Conservation (phyloP, 2,329 filamentous ascomycete species). For the Epichloe amarillans region DNA sequence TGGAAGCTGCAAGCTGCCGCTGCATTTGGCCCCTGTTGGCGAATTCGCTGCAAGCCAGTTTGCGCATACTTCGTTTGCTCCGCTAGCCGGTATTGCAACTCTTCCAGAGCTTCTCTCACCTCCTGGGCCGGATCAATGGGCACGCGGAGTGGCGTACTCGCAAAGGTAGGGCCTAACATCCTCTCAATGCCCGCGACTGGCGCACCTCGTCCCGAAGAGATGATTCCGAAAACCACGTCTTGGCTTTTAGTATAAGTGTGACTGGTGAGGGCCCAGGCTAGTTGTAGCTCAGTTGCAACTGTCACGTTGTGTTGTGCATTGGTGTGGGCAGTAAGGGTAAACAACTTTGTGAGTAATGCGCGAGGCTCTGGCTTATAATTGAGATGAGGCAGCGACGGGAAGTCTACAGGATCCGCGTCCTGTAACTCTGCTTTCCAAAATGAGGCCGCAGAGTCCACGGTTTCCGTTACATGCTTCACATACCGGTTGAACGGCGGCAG, state of each 20-base stretch:
- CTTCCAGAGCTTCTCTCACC: background rate
- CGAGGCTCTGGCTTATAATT: background rate
- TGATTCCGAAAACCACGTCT: background rate
- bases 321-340: too few relatives aligned
- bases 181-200: background rate
- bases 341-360: background rate
- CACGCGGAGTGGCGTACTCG: background rate
- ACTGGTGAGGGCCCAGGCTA: background rate
- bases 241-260: background rate
- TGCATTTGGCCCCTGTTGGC: background rate
- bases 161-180: background rate
- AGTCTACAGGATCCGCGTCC: background rate
- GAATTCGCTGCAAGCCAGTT: background rate
- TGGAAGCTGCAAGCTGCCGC: background rate
- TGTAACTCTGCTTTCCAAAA: background rate
- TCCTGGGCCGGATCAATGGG: background rate
- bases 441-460: background rate
- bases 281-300: background rate
- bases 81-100: background rate
- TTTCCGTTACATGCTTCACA: background rate
- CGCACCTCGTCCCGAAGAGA: background rate
- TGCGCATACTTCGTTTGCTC: background rate
- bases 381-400: background rate
- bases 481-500: background rate
- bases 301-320: background rate